Percentiles rank a stretch among this genome's conserved stretches.
phyloP scores from a whole-genome alignment of 1,284 basidiomycete species.

The Exsudoporus floridanus region DNA sequence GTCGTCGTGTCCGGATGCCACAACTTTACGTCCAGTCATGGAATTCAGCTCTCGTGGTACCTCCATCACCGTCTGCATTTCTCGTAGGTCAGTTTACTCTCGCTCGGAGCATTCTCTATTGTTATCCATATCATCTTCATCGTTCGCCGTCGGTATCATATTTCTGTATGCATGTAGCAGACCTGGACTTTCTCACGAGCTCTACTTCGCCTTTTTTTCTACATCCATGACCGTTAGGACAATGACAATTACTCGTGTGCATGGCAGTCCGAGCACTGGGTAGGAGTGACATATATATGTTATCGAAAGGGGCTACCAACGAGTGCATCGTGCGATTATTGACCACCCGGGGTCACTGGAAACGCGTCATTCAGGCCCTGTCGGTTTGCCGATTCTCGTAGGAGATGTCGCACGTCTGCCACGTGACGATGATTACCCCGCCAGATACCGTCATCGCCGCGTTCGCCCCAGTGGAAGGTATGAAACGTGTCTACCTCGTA shows the following conservation, averaged over 20 bases:
- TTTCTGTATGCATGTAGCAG: neutral
- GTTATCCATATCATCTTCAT: conserved; percentile 12
- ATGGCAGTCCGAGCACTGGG: neutral
- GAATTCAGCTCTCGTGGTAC: conserved; percentile 28
- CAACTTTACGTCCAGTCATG: conserved; percentile 21
- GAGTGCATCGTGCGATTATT: neutral
- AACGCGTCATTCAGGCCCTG: conserved; percentile 36
- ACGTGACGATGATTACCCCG: conserved; percentile 37
- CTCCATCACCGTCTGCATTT: conserved; percentile 29
- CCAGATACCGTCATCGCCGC: conserved; percentile 39
- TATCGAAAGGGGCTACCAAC: neutral
- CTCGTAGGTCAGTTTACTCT: conserved; percentile 14
- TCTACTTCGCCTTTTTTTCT: neutral
- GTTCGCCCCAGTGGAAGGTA: conserved; percentile 49
- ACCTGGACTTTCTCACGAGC: neutral
- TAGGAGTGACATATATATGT: neutral
- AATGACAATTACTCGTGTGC: neutral
- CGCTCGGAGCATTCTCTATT: conserved; percentile 1
- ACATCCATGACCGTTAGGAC: neutral
- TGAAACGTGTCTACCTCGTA: conserved; percentile 53
- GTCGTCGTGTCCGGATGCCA: conserved; percentile 30
- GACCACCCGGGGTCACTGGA: conserved; percentile 7
- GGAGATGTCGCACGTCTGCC: conserved; percentile 38
- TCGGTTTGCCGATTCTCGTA: conserved; percentile 39
- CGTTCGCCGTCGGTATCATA: neutral